Evolutionary conservation across 106 monocot genomes (phyloP), one percentile per base, ranked within the genome.

Genomic region (Cymbidium sinense): DNA sequence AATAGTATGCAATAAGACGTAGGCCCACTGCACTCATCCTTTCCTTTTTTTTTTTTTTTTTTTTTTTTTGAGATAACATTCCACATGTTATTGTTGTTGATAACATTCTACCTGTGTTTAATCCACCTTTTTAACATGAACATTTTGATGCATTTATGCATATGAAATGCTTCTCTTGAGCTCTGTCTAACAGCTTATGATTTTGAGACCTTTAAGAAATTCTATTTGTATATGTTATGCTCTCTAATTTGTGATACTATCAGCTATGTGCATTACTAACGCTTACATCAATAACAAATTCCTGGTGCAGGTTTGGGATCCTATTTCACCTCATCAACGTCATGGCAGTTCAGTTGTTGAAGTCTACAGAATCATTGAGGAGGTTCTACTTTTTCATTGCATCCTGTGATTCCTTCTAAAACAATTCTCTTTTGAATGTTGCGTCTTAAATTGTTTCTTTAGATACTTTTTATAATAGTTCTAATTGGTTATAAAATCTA

Each of bases 301-400:
- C 64, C 25, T 44, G 23, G 35, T 52, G 29, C 83, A 95, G 95
- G 81, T 35, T 58, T 96, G 96, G 96, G 86, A 93, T 69, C 88
- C 93, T 64, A 91, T 96, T 88, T 96, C 96, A 77, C 86, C 91
- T 82, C 96, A 96, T 30, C 93, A 89, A 72, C 88, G 93, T 23
- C 88, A 96, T 86, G 96, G 91, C 41, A 84, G 58, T 82, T 96
- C 96, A 80, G 81, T 96, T 80, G 96, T 96, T 44, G 96, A 96
- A 86, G 91, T 94, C 64, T 94, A 86, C 75, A 89, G 93, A 79
- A 93, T 96, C 30, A 90, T 96, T 50, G 96, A 96, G 79, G 96
- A 96, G 96, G 96, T 96, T 77, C 34, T 34, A 73, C 50, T 31
- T 77, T 37, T 76, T 1, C 29, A 17, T 34, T 33, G 37, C 20